phyloP scores from a whole-genome alignment of 2,329 filamentous ascomycete species.

The Cryphonectria radicalis region DNA sequence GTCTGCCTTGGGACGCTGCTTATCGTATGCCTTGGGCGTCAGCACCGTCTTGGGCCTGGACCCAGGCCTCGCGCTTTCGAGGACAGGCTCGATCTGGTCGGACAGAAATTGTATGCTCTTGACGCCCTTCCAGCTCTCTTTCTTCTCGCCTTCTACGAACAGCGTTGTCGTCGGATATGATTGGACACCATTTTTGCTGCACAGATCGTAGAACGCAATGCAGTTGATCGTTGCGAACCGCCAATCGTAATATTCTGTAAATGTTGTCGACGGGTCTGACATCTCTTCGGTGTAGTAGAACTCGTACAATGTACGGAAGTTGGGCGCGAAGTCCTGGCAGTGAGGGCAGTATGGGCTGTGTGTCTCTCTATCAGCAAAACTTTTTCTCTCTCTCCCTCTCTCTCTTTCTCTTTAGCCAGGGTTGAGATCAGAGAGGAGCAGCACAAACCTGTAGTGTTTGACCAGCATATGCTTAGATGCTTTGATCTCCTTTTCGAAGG shows the following conservation, averaged over 20 bases:
- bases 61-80: constrained; percentile 81
- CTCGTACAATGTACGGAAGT: constrained; percentile 91
- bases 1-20: constrained; percentile 33
- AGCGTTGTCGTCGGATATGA: constrained; percentile 79
- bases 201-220: constrained; percentile 79
- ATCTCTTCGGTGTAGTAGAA: constrained; percentile 89
- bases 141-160: constrained; percentile 75
- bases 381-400: constrained; percentile 4
- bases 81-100: constrained; percentile 71
- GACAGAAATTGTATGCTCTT: constrained; percentile 71
- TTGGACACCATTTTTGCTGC: constrained; percentile 66
- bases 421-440: constrained; percentile 6
- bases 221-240: constrained; percentile 88
- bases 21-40: constrained; percentile 73
- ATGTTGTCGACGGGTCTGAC: constrained; percentile 61
- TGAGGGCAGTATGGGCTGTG: constrained; percentile 67
- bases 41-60: constrained; percentile 71
- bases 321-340: constrained; percentile 79
- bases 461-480: constrained; percentile 58
- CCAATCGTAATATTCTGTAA: constrained; percentile 85
- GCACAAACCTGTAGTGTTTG: constrained; percentile 69
- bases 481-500: constrained; percentile 60
- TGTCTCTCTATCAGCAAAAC: constrained; percentile 35
- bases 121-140: constrained; percentile 66
- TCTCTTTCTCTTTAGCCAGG: constrained; percentile 12